Percentiles rank a stretch among this genome's conserved stretches.
Conservation (phyloP, 768 basidiomycete species). For the Austroboletus festivus region DNA sequence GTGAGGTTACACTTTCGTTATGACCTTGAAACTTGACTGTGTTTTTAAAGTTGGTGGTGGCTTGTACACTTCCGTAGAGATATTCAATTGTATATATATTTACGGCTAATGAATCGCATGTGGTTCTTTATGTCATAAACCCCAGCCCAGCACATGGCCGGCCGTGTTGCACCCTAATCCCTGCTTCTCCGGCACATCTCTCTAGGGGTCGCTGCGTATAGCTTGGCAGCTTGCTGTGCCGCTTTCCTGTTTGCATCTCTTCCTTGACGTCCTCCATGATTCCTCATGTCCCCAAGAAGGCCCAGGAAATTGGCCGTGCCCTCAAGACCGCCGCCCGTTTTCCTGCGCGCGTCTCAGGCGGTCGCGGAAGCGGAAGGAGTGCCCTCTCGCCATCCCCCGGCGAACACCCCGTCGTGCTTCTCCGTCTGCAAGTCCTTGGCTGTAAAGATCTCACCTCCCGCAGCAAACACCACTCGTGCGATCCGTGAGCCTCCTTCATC, state of each 20-base stretch:
- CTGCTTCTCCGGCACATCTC: not conserved
- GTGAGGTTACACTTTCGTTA: not conserved
- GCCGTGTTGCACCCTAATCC: not conserved
- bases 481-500: constrained; percentile 55
- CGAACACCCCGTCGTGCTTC: constrained; percentile 62
- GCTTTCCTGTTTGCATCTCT: not conserved
- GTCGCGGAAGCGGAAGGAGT: constrained; percentile 37
- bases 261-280: constrained; percentile 14
- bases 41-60: not conserved
- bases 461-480: constrained; percentile 66
- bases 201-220: constrained; percentile 11
- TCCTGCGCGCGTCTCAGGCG: constrained; percentile 45
- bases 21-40: not conserved
- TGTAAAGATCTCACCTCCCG: constrained; percentile 62
- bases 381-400: constrained; percentile 47
- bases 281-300: constrained; percentile 39
- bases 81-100: too few species aligned
- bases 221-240: constrained; percentile 12
- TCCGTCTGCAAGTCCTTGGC: constrained; percentile 65
- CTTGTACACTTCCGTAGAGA: not conserved
- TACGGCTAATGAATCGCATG: too few species aligned
- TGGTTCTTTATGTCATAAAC: too few species aligned
- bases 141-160: too few species aligned
- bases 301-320: constrained; percentile 54
- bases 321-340: constrained; percentile 58